These are phyloP conservation scores for Myotisia sp. DNA, from an alignment of 2,329 filamentous ascomycete species.

Conservation along the genomic window DNA sequence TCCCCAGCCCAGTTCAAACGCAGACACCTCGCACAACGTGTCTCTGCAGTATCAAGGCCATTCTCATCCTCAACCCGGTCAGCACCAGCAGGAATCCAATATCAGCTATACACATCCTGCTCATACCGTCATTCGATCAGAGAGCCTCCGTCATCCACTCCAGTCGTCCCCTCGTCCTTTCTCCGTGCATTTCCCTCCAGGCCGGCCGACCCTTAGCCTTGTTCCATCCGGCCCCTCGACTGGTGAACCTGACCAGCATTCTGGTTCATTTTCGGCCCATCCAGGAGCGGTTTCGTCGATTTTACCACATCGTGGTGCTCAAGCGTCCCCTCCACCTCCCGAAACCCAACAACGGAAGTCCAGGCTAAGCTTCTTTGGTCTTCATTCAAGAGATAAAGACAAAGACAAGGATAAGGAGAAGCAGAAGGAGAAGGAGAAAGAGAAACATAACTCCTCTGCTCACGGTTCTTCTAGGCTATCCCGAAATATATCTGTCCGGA, in stretches of 20 bases:
- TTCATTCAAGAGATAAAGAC: conserved; percentile 12
- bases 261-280: conserved; percentile 1
- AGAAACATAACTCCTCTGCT: not conserved
- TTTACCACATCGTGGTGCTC: conserved; percentile 9
- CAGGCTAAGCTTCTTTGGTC: conserved; percentile 15
- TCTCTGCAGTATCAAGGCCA: too few species aligned
- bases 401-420: conserved; percentile 9
- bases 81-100: not conserved
- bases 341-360: conserved; percentile 12
- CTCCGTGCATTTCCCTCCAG: conserved; percentile 1
- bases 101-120: not conserved
- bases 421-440: too few species aligned
- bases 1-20: too few species aligned
- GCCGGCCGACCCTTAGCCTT: conserved; percentile 9
- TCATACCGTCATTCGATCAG: not conserved
- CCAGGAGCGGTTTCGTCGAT: conserved; percentile 7
- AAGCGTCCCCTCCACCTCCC: conserved; percentile 8
- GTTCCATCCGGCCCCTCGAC: conserved; percentile 6
- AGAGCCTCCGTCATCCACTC: conserved; percentile 3
- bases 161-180: not conserved
- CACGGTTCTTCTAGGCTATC: conserved; percentile 13
- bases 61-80: not conserved
- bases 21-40: too few species aligned
- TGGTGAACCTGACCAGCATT: not conserved
- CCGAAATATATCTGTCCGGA: conserved; percentile 17